Conservation (phyloP, 768 basidiomycete genomes). For the button mushroom (Agaricus bisporus) region DNA sequence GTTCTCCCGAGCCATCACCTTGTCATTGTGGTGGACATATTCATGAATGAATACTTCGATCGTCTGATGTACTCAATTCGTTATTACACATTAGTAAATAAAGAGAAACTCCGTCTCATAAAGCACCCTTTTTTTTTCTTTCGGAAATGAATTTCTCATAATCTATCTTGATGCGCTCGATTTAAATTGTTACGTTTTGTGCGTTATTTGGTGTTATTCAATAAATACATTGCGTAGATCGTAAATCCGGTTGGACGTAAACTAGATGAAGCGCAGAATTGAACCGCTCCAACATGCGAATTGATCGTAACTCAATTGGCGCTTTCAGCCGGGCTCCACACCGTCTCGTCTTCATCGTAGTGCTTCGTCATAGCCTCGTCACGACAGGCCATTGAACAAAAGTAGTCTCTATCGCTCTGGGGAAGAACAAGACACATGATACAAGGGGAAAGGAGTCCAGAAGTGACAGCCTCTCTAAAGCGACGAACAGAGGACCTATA, state of each 20-base stretch:
- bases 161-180: not conserved
- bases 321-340: conserved; percentile 1
- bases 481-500: not conserved
- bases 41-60: not conserved
- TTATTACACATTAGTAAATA: conserved; percentile 5
- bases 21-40: not conserved
- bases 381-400: conserved; percentile 52
- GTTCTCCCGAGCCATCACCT: no score
- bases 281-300: no score
- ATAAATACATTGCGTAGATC: no score
- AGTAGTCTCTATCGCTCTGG: conserved; percentile 56
- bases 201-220: no score
- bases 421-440: conserved; percentile 62
- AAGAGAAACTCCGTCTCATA: not conserved
- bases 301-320: not conserved
- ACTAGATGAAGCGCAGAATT: no score
- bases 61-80: conserved; percentile 2
- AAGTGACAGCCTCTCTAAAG: conserved; percentile 49
- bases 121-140: not conserved
- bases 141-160: no score
- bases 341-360: conserved; percentile 8
- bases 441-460: conserved; percentile 46
- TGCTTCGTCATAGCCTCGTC: conserved; percentile 55
- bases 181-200: not conserved
- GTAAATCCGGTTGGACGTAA: no score